These are phyloP conservation scores for Hirschfeldia incana DNA, from an alignment of 345 rosid species.

Conservation along the genomic window DNA sequence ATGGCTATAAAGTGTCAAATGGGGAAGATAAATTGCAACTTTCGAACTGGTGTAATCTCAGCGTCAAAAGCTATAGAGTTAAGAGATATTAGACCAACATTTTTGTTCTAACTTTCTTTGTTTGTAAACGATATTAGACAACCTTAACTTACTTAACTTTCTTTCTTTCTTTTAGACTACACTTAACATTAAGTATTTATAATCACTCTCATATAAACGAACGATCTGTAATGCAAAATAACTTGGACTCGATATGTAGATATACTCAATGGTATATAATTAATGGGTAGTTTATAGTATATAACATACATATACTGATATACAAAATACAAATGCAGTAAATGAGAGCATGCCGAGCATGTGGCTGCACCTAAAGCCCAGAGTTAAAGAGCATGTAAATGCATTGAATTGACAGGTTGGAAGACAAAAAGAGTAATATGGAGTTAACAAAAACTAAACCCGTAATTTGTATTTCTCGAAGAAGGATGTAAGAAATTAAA, in stretches of 20 bases:
- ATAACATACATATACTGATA: not conserved
- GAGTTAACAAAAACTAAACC: not conserved
- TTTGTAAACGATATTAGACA: no score
- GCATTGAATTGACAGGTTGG: constrained; percentile 39
- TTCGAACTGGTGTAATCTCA: not conserved
- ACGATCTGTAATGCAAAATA: not conserved
- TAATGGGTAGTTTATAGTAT: not conserved
- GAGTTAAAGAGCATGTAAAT: constrained; percentile 24
- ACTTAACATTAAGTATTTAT: not conserved
- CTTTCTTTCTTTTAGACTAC: not conserved
- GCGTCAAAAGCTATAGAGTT: not conserved
- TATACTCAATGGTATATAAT: not conserved
- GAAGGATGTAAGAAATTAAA: not conserved
- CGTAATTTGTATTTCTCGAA: not conserved
- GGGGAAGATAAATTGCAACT: not conserved
- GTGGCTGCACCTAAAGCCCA: constrained; percentile 29
- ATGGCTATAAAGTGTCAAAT: not conserved
- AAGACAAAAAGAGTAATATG: constrained; percentile 7
- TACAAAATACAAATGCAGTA: constrained; percentile 18
- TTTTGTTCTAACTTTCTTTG: not conserved
- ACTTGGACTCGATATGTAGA: not conserved
- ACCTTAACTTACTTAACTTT: no score
- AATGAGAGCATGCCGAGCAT: constrained; percentile 38
- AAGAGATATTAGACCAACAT: not conserved
- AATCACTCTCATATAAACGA: not conserved